A percentile compares a stretch with the other conserved stretches of the same genome.
phyloP scores from a whole-genome alignment of 495 filamentous ascomycete species.

The Elasticomyces elasticus region DNA sequence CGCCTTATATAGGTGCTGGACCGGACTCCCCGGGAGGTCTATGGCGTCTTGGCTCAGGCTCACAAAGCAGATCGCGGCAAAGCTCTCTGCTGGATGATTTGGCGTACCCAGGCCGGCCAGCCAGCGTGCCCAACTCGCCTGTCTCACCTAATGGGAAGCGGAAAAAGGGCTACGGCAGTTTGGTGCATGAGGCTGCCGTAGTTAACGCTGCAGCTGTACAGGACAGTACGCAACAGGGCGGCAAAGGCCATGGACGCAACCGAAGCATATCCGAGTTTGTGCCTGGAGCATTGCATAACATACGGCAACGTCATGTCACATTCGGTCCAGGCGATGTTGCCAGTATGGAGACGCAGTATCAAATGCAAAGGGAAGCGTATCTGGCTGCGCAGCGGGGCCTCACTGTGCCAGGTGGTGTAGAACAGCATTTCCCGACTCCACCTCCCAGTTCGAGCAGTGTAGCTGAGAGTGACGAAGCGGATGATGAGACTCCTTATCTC shows the following conservation, averaged over 20 bases:
- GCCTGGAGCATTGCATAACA: slow-evolving; percentile 56
- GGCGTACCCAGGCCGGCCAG: slow-evolving; percentile 8
- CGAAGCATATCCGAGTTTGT: slow-evolving; percentile 82
- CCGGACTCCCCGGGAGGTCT: slow-evolving; percentile 53
- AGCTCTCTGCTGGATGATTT: slow-evolving; percentile 11
- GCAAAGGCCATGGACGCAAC: slow-evolving; percentile 46
- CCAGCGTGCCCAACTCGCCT: slow-evolving; percentile 17
- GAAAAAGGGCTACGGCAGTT: slow-evolving; percentile 21
- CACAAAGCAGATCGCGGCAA: slow-evolving; percentile 31
- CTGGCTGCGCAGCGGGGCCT: slow-evolving; percentile 63
- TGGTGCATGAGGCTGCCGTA: slow-evolving; percentile 25
- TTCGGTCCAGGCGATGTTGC: slow-evolving; percentile 41
- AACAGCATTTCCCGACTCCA: slow-evolving; percentile 25
- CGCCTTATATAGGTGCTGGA: slow-evolving; percentile 54
- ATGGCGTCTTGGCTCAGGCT: slow-evolving; percentile 46
- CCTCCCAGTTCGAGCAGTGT: slow-evolving; percentile 42
- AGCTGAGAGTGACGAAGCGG: slow-evolving; percentile 39
- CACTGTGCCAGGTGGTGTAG: slow-evolving; percentile 33
- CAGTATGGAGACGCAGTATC: slow-evolving; percentile 29
- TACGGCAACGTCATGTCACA: slow-evolving; percentile 58
- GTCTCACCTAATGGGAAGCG: slow-evolving; percentile 7
- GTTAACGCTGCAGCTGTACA: slow-evolving; percentile 33
- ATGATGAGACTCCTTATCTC: slow-evolving; percentile 34
- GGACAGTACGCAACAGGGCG: slow-evolving; percentile 25
- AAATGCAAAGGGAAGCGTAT: slow-evolving; percentile 69